Percentiles rank a stretch among this genome's conserved stretches.
These are phyloP conservation scores for Plicaturopsis crispa DNA, from an alignment of 768 basidiomycete species.

Conservation along the genomic window DNA sequence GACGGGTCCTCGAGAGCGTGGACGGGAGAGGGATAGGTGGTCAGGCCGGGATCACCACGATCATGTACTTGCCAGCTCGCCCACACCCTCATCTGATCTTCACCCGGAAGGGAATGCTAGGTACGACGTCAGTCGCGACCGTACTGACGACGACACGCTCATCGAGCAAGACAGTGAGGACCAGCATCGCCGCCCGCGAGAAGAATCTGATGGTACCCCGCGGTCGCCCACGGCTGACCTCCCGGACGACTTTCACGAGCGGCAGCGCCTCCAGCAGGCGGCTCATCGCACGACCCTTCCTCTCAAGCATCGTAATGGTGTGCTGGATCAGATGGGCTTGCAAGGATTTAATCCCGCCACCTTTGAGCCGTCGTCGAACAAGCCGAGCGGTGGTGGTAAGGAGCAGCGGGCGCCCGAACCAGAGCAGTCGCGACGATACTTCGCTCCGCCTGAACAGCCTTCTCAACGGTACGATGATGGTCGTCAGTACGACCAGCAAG, in stretches of 20 bases:
- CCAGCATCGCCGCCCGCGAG: conserved; percentile 23
- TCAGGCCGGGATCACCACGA: conserved; percentile 22
- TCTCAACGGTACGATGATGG: conserved; percentile 6
- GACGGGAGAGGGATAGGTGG: conserved; percentile 13
- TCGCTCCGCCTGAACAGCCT: conserved; percentile 14
- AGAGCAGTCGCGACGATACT: conserved; percentile 22
- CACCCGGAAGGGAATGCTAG: conserved; percentile 35
- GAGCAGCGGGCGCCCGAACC: conserved; percentile 15
- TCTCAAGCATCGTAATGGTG: conserved; percentile 36
- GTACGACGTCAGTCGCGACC: conserved; percentile 30
- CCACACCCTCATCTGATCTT: conserved; percentile 48
- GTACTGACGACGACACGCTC: conserved; percentile 39
- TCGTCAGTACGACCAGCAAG: too few relatives aligned
- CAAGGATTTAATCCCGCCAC: conserved; percentile 50
- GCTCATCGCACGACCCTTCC: not conserved
- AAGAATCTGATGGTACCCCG: conserved; percentile 55
- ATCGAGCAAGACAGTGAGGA: conserved; percentile 31
- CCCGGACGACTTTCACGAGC: conserved; percentile 34
- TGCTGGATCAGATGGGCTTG: conserved; percentile 57
- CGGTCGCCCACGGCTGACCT: conserved; percentile 59
- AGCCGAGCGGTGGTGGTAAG: conserved; percentile 3
- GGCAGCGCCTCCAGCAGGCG: not conserved
- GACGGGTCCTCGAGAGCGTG: conserved; percentile 18
- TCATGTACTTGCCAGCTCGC: conserved; percentile 30
- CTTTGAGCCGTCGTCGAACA: conserved; percentile 35